Conservation (phyloP, 73 alveolate genomes). For the Paraurostyla sp. region DNA sequence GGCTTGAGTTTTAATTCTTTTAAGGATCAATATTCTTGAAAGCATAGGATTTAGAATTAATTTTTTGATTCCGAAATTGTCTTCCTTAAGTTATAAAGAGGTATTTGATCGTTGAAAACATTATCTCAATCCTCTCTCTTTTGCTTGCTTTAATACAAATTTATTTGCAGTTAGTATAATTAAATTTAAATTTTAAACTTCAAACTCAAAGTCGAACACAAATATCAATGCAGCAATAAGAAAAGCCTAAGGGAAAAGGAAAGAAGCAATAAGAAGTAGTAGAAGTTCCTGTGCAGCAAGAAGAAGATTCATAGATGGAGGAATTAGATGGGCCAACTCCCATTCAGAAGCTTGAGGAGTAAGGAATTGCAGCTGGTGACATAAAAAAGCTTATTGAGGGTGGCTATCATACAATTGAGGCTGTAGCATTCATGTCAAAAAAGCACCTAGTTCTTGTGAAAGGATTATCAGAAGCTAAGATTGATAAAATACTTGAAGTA, state of each 20-base stretch:
- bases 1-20: no score
- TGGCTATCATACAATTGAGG: conserved; percentile 92
- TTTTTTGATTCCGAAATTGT: no score
- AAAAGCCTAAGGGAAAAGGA: conserved; percentile 45
- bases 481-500: conserved; percentile 90
- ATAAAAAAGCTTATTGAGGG: conserved; percentile 94
- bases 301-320: conserved; percentile 68
- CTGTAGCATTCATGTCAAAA: conserved; percentile 88
- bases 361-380: conserved; percentile 93
- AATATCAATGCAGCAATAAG: conserved; percentile 3
- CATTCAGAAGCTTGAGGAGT: conserved; percentile 83
- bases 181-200: conserved; percentile 11
- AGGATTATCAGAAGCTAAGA: conserved; percentile 97
- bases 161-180: neutral
- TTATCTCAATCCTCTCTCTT: no score
- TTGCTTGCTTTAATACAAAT: neutral
- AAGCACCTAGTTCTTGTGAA: conserved; percentile 91
- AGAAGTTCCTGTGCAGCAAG: conserved; percentile 27
- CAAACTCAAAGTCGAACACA: neutral
- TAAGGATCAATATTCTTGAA: no score
- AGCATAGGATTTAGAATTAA: no score
- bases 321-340: conserved; percentile 80
- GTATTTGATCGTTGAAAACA: no score
- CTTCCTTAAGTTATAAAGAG: no score
- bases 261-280: conserved; percentile 61